A percentile compares a stretch with the other conserved stretches of the same genome.
These are phyloP conservation scores for Aquilaria yunnanensis DNA, from an alignment of 345 rosid genomes.

Conservation along the genomic window DNA sequence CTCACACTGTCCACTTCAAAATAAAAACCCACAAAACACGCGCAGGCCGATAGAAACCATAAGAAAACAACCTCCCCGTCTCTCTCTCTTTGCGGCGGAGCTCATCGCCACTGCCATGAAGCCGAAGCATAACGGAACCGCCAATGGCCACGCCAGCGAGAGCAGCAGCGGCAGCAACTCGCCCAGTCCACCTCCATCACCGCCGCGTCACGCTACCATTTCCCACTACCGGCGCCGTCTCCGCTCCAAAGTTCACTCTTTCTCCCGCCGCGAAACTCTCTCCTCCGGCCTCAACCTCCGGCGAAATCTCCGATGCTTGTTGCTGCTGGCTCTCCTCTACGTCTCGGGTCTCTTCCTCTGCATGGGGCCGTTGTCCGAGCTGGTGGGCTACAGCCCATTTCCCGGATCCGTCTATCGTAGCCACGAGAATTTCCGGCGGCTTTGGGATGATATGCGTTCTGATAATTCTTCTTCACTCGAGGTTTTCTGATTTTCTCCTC, in stretches of 20 bases:
- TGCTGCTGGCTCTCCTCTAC: conserved; percentile 57
- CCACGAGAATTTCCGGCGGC: conserved; percentile 56
- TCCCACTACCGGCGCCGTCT: conserved; percentile 54
- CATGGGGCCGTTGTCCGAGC: conserved; percentile 69
- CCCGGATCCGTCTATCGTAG: conserved; percentile 87
- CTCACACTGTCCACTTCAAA: too few species aligned
- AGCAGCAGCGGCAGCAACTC: conserved; percentile 47
- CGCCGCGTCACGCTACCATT: conserved; percentile 37
- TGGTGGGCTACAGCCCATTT: conserved; percentile 34
- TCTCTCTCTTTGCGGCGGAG: not conserved
- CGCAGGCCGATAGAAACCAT: too few species aligned
- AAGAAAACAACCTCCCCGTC: conserved; percentile 4
- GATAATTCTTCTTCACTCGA: conserved; percentile 65
- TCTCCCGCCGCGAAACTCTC: conserved; percentile 31
- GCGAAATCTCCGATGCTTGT: conserved; percentile 52
- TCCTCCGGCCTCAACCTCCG: conserved; percentile 41
- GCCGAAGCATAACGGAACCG: not conserved
- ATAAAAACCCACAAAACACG: too few species aligned
- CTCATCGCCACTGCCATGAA: too few species aligned
- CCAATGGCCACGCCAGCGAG: conserved; percentile 24
- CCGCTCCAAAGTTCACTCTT: conserved; percentile 46
- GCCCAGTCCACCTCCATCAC: conserved; percentile 69
- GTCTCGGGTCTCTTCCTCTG: conserved; percentile 72
- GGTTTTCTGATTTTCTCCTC: conserved; percentile 24
- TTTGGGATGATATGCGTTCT: conserved; percentile 59